Conservation (phyloP, 192 early-diverging fungal species). For the Coemansia sp. region DNA sequence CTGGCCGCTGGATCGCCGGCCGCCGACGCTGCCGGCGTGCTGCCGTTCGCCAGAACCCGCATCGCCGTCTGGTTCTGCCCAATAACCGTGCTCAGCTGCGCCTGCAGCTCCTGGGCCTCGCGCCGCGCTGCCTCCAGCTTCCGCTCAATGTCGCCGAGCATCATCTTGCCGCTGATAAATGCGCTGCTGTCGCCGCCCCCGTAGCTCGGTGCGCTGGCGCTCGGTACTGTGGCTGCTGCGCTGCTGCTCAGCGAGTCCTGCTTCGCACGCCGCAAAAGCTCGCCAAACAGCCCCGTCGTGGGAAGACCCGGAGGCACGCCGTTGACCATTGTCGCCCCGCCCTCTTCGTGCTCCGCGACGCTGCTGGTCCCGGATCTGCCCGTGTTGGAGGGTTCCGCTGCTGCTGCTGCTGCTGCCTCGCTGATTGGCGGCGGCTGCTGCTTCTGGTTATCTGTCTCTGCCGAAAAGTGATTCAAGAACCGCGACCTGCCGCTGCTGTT, state of each 20-base stretch:
- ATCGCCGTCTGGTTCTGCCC: conserved; percentile 46
- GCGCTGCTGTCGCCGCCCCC: conserved; percentile 3
- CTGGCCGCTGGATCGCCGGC: no score
- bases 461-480: conserved; percentile 48
- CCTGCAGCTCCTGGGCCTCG: conserved; percentile 43
- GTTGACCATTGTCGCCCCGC: not conserved
- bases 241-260: not conserved
- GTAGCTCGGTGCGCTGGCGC: not conserved
- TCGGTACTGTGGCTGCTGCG: not conserved
- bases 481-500: conserved; percentile 49
- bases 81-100: conserved; percentile 46
- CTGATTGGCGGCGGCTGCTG: conserved; percentile 1
- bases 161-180: conserved; percentile 21
- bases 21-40: conserved; percentile 4
- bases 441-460: not conserved
- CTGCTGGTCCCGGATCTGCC: not conserved
- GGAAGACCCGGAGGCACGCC: conserved; percentile 42
- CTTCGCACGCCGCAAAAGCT: conserved; percentile 40
- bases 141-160: conserved; percentile 45
- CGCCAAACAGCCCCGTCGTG: conserved; percentile 43
- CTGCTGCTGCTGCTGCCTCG: not conserved
- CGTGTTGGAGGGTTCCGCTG: no score
- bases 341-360: not conserved
- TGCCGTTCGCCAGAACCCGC: conserved; percentile 32
- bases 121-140: conserved; percentile 32